Conservation (phyloP, 257 asterid genomes). For the Salvia miltiorrhiza region DNA sequence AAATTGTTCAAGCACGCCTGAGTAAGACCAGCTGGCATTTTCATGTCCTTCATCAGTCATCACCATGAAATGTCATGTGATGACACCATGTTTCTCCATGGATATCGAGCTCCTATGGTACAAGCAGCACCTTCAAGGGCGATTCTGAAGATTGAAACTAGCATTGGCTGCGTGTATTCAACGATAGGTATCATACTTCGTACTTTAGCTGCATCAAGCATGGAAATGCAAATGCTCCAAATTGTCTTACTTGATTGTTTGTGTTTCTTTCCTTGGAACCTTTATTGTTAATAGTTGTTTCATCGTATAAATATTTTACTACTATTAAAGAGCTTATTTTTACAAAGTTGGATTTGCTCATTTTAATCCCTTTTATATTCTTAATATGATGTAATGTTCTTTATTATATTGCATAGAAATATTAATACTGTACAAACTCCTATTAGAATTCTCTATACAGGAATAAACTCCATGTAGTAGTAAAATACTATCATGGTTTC, state of each 20-base stretch:
- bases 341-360: no score
- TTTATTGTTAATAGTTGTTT: no score
- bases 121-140: background rate
- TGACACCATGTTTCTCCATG: background rate
- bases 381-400: no score
- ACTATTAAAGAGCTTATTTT: no score
- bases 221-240: background rate
- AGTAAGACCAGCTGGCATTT: background rate
- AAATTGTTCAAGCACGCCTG: conserved; percentile 90
- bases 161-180: no score
- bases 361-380: no score
- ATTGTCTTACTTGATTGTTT: background rate
- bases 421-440: no score
- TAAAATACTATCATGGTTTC: no score
- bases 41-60: background rate
- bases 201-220: background rate
- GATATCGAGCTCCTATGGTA: background rate
- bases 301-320: no score
- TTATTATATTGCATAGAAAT: no score
- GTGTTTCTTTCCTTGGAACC: background rate
- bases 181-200: background rate
- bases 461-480: no score
- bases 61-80: background rate
- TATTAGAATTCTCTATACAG: no score
- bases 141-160: background rate